Base-by-base conservation (phyloP, 345 rosid genomes). In the Microthlaspi erraticum region DNA sequence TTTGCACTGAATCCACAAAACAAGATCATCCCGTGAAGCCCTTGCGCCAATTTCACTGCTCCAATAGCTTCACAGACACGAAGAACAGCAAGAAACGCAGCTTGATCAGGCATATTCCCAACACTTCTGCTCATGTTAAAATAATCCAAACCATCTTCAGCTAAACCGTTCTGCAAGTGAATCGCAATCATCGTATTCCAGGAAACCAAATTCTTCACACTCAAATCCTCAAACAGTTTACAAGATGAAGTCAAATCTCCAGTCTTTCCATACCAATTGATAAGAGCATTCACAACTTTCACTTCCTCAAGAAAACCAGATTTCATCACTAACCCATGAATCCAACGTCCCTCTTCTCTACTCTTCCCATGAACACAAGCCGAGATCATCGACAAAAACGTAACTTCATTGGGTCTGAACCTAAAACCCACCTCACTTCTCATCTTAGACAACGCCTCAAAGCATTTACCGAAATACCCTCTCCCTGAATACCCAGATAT, bases 171-270 rank as follows among this genome's bases (percentile, higher is more conserved):
- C 31, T 80, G 80, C 54, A 72, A 75, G 68, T 80, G 75, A 55
- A 79, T 60, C 41, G 78, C 73, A 53, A 88, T 79, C 67, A 85
- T 76, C 9, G 87, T 86, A 71, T 87, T 87, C 93, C 93, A 87
- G 0, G 93, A 79, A 43, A 87, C 87, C 51, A 75, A 70, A 83
- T 80, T 84, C 73, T 63, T 82, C 18, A 73, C 31, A 9, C 74
- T 82, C 71, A 71, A 82, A 67, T 51, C 68, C 57, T 83, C 79
- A 38, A 86, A 86, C 75, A 88, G 64, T 38, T 54, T 53, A 42
- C 82, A 66, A 44, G 89, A 86, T 0, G 73, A 67, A 53, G 49
- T 70, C 42, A 85, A 63, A 57, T 51, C 48, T 44, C 81, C 72
- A 60, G 69, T 73, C 71, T 83, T 90, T 64, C 96, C 91, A 66